Evolutionary conservation across 306 rosid genomes (phyloP).

Genomic region (Corylus americana): DNA sequence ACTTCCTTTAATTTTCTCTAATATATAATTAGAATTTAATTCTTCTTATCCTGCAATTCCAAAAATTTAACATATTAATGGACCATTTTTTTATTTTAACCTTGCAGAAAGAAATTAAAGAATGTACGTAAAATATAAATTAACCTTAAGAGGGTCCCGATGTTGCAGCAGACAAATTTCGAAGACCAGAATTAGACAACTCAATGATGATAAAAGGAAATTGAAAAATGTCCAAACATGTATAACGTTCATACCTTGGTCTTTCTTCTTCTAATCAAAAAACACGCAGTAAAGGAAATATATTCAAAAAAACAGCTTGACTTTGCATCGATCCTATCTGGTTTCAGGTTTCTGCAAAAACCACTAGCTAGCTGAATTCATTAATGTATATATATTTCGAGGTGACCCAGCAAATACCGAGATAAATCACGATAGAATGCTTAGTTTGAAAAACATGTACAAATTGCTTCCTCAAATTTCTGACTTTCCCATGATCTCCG

Average conservation of each 20-base stretch:
- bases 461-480: conserved; percentile 12
- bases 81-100: too few relatives aligned
- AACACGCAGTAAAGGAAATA: not conserved
- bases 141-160: too few relatives aligned
- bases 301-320: not conserved
- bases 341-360: not conserved
- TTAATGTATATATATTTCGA: not conserved
- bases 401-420: not conserved
- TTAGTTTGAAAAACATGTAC: conserved; percentile 10
- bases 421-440: too few relatives aligned
- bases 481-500: conserved; percentile 2
- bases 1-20: too few relatives aligned
- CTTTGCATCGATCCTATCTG: not conserved
- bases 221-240: not conserved
- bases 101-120: too few relatives aligned
- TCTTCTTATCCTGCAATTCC: too few relatives aligned
- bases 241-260: not conserved
- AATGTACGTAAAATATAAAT: too few relatives aligned
- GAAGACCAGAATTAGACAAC: too few relatives aligned
- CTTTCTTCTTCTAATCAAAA: not conserved
- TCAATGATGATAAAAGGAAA: not conserved
- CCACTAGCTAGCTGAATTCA: not conserved
- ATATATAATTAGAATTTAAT: too few relatives aligned
- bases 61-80: too few relatives aligned
- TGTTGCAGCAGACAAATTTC: too few relatives aligned